These are phyloP conservation scores for Nemania sp. DNA, from an alignment of 2,329 filamentous ascomycete genomes.

Conservation along the genomic window DNA sequence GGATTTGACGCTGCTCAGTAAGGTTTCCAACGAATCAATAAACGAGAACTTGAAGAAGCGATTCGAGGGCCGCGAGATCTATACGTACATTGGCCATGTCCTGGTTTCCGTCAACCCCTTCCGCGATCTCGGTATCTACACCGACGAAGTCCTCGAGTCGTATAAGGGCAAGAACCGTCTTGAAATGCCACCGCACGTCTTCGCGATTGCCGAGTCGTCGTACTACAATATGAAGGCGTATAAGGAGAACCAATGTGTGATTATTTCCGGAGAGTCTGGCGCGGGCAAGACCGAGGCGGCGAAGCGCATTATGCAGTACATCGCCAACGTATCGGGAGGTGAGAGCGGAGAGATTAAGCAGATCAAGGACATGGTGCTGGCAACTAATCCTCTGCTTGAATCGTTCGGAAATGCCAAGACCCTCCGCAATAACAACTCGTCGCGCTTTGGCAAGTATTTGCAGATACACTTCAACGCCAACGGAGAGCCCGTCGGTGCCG, in stretches of 20 bases:
- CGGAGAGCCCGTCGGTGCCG: conserved; percentile 93
- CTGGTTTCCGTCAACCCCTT: conserved; percentile 99
- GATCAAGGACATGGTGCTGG: conserved; percentile 99
- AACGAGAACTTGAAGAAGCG: conserved; percentile 99
- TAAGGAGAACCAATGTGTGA: conserved; percentile 98
- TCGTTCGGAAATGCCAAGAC: conserved; percentile 99
- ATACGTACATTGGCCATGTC: conserved; percentile 99
- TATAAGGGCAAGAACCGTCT: conserved; percentile 98
- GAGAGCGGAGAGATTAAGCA: conserved; percentile 88
- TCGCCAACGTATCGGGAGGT: conserved; percentile 94
- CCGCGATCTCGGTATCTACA: conserved; percentile 97
- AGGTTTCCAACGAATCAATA: conserved; percentile 98
- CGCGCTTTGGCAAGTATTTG: conserved; percentile 96
- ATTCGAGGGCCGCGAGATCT: conserved; percentile 97
- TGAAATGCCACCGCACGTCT: conserved; percentile 95
- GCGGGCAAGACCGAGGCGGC: conserved; percentile 98
- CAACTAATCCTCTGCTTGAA: conserved; percentile 95
- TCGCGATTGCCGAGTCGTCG: conserved; percentile 92
- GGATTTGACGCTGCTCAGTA: conserved; percentile 96
- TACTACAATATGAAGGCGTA: conserved; percentile 99
- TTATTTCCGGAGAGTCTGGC: conserved; percentile 98
- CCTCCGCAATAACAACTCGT: conserved; percentile 97
- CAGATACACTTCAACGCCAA: conserved; percentile 95
- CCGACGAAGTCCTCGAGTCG: conserved; percentile 89
- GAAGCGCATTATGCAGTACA: conserved; percentile 99